Percentiles rank a stretch among this genome's conserved stretches.
Evolutionary conservation across 164 flowering plant genomes (phyloP).

Genomic region (Echeveria elegans): DNA sequence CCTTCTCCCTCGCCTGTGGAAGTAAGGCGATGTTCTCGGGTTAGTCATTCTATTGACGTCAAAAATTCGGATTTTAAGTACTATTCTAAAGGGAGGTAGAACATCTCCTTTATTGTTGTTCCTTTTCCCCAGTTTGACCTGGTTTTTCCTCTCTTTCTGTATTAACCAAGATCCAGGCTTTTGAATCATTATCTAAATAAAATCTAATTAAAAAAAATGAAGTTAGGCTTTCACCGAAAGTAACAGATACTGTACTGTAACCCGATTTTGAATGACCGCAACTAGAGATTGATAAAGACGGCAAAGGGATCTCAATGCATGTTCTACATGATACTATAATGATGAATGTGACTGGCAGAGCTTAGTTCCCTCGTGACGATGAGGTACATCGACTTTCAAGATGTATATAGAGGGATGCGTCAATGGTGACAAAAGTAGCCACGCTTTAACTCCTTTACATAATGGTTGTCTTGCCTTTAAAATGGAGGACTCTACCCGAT

Average conservation of each 20-base stretch:
- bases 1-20: too few species aligned
- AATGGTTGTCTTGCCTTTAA: neutral
- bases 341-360: neutral
- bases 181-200: too few species aligned
- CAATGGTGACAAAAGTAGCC: neutral
- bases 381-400: neutral
- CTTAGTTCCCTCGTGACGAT: neutral
- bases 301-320: neutral
- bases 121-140: too few species aligned
- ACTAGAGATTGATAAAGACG: neutral
- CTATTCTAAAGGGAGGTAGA: too few species aligned
- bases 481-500: neutral
- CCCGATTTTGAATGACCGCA: neutral
- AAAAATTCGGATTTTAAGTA: too few species aligned
- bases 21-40: too few species aligned
- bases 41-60: too few species aligned
- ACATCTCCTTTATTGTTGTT: too few species aligned
- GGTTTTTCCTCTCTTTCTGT: too few species aligned
- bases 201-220: too few species aligned
- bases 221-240: neutral
- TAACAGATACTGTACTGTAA: neutral
- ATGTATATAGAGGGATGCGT: neutral
- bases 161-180: too few species aligned
- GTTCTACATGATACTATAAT: neutral
- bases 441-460: conserved; percentile 1